These are phyloP conservation scores for Cryptococcus sp. DNA, from an alignment of 1,284 basidiomycete genomes.

Conservation along the genomic window DNA sequence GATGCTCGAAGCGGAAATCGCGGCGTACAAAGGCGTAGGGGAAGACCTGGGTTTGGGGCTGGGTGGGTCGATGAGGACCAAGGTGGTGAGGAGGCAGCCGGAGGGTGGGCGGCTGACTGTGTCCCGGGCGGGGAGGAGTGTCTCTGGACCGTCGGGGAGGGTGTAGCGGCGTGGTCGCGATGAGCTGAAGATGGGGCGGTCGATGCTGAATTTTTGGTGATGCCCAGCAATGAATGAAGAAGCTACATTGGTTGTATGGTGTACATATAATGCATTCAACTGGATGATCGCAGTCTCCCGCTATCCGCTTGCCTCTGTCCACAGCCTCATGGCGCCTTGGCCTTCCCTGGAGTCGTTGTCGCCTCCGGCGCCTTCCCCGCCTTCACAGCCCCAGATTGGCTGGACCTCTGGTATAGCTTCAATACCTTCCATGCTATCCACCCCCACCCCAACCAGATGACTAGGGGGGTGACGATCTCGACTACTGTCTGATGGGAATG, in stretches of 20 bases:
- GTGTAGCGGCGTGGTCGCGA: no score
- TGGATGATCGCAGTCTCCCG: no score
- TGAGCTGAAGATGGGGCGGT: no score
- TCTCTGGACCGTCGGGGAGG: conserved; percentile 15
- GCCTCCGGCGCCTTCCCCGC: neutral
- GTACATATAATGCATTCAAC: no score
- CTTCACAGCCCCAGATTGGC: neutral
- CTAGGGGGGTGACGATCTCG: conserved; percentile 22
- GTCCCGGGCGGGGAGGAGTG: conserved; percentile 14
- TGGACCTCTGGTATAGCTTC: neutral
- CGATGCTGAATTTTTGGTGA: no score
- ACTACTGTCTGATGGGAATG: conserved; percentile 25
- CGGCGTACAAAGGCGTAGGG: conserved; percentile 29
- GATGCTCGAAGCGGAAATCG: conserved; percentile 22
- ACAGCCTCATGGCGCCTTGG: no score
- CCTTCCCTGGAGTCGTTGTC: neutral
- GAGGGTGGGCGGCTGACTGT: conserved; percentile 25
- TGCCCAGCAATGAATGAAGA: no score
- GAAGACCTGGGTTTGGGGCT: conserved; percentile 2
- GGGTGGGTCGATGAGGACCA: conserved; percentile 17
- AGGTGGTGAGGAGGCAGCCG: conserved; percentile 29
- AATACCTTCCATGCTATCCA: conserved; percentile 29
- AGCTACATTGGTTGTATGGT: no score
- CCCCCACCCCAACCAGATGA: conserved; percentile 30
- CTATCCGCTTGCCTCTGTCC: no score